Evolutionary conservation across 305 asterid species (phyloP), one percentile per base, ranked within the genome.

Genomic region (Plantago lanceolata): DNA sequence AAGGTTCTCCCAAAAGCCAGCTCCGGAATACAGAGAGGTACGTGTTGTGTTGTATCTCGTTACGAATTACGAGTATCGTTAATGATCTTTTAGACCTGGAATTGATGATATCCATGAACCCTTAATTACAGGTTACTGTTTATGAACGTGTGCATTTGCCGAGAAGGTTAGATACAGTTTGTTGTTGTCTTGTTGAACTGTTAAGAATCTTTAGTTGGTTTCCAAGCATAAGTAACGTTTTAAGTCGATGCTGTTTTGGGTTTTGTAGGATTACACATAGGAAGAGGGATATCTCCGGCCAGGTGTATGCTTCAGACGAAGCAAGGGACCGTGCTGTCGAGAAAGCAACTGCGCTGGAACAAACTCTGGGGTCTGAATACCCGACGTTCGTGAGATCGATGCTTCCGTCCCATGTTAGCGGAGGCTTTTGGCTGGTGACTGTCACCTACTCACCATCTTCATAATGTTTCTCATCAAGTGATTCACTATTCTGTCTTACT

Each of bases 361-460:
- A 80, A 18, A 68, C 65, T 65, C 75, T 91, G 37, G 94, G 82
- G 33, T 64, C 83, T 26, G 78, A 66, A 26, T 49, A 70, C 45
- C 95, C 92, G 8, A 21, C 78, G 1, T 86, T 91, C 44, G 83
- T 85, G 59, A 83, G 75, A 59, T 70, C 96, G 17, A 91, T 91
- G 96, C 91, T 86, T 31, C 97, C 87, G n/a, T 91, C 97, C 57
- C 96, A 91, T 72, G 96, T 91, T 35, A 84, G 92, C 60, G 96
- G 97, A 31, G 96, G 97, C 17, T 91, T 91, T 74, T 91, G 97
- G 96, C 85, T 91, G 94, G 97, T 91, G 58, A 75, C 2, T 33
- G 40, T 33, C 7, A 24, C 28, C 28, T 24, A 24, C 28, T 24
- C 28, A 24, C 2, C 28, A 24, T 24, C n/a, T n/a, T n/a, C n/a